A percentile compares a stretch with the other conserved stretches of the same genome.
Evolutionary conservation across 805 yeast genomes (phyloP).

Genomic region (Kodamaea hsintzibuensis): DNA sequence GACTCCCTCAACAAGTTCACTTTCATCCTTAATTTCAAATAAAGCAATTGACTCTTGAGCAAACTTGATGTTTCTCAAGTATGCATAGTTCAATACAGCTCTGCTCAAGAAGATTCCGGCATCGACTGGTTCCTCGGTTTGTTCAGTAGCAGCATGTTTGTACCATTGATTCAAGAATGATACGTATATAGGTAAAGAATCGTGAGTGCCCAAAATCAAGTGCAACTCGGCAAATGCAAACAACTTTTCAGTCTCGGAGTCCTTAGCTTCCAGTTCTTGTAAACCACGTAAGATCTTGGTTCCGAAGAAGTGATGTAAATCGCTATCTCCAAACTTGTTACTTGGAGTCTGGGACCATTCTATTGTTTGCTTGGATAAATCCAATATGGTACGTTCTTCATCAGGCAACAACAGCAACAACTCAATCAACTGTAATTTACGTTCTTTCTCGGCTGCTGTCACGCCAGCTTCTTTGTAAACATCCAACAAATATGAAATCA

Average conservation of each 20-base stretch:
- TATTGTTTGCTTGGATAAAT: slow-evolving; percentile 63
- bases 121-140: slow-evolving; percentile 19
- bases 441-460: slow-evolving; percentile 34
- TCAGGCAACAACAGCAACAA: slow-evolving; percentile 47
- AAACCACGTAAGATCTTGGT: slow-evolving; percentile 51
- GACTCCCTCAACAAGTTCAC: slow-evolving; percentile 24
- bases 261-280: slow-evolving; percentile 13
- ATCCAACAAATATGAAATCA: slow-evolving; percentile 70
- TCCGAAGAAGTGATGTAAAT: slow-evolving; percentile 74
- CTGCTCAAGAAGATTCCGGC: slow-evolving; percentile 49
- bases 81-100: slow-evolving; percentile 73
- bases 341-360: slow-evolving; percentile 60
- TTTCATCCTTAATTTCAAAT: slow-evolving; percentile 17
- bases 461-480: slow-evolving; percentile 57
- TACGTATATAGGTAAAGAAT: slow-evolving; percentile 41
- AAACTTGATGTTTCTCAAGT: slow-evolving; percentile 64
- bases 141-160: slow-evolving; percentile 9
- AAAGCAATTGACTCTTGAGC: slow-evolving; percentile 40
- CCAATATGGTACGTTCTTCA: slow-evolving; percentile 52
- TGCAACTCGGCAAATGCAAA: slow-evolving; percentile 73
- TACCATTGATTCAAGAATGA: slow-evolving; percentile 50
- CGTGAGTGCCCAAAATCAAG: slow-evolving; percentile 64
- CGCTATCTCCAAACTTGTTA: slow-evolving; percentile 69
- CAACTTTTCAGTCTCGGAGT: slow-evolving; percentile 37
- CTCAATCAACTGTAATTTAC: slow-evolving; percentile 50